These are phyloP conservation scores for Leptosphaerulina australis DNA, from an alignment of 2,329 filamentous ascomycete genomes.

Conservation along the genomic window DNA sequence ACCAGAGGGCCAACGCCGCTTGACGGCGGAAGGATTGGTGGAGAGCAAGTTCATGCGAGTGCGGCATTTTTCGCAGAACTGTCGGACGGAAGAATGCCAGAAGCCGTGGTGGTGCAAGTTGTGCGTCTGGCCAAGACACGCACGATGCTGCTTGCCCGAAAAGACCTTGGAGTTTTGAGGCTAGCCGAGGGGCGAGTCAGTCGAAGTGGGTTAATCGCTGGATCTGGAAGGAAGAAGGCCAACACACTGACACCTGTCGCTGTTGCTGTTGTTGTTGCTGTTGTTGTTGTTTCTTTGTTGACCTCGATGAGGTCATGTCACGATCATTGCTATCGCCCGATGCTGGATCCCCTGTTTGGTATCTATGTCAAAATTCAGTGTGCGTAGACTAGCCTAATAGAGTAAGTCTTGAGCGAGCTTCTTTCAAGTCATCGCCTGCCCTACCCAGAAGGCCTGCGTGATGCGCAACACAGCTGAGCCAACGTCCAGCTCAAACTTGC, in stretches of 20 bases:
- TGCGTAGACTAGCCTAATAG: conserved; percentile 7
- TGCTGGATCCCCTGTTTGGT: too few relatives aligned
- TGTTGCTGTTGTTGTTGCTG: conserved; percentile 13
- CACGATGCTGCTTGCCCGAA: conserved; percentile 18
- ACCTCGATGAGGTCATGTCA: conserved; percentile 1
- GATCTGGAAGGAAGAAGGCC: conserved; percentile 23
- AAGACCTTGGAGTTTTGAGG: conserved; percentile 6
- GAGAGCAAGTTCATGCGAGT: conserved; percentile 30
- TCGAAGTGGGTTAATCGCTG: conserved; percentile 17
- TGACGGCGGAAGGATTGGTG: conserved; percentile 1
- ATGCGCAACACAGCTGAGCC: too few relatives aligned
- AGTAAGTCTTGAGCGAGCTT: neutral
- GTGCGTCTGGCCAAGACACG: conserved; percentile 19
- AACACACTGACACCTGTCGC: conserved; percentile 6
- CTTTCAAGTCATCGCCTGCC: conserved; percentile 5
- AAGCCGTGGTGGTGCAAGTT: conserved; percentile 16
- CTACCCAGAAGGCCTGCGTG: neutral
- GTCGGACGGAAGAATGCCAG: conserved; percentile 15
- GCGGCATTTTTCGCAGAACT: conserved; percentile 37
- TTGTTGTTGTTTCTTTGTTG: conserved; percentile 5
- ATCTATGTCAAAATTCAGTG: conserved; percentile 1
- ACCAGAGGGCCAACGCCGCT: neutral
- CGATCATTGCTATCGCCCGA: conserved; percentile 14
- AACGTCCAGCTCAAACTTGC: neutral
- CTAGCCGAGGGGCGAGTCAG: conserved; percentile 16